Percentiles rank a stretch among this genome's conserved stretches.
Conservation (phyloP, 495 filamentous ascomycete species). For the Pyrenopolyporus hunteri region DNA sequence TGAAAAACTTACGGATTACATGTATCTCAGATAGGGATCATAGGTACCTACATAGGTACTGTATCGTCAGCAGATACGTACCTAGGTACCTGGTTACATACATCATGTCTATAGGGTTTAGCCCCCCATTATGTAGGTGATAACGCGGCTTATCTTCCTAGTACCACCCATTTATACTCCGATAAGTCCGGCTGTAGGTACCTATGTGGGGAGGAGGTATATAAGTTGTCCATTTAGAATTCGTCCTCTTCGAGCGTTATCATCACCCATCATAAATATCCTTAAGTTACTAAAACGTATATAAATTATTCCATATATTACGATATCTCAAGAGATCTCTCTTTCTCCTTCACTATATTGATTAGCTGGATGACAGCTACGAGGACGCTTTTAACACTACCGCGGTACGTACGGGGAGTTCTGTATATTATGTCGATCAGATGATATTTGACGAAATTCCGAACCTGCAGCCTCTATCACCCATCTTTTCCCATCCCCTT, state of each 20-base stretch:
- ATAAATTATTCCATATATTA: background rate
- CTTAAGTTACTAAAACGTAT: background rate
- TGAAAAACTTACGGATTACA: background rate
- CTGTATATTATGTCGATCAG: background rate
- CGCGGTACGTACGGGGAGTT: slow-evolving; percentile 25
- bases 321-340: background rate
- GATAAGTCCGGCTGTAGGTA: slow-evolving; percentile 16
- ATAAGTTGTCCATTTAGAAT: no score
- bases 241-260: no score
- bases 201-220: background rate
- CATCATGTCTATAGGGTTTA: no score
- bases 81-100: no score
- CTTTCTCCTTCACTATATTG: background rate
- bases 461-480: background rate
- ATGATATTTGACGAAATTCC: background rate
- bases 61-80: no score
- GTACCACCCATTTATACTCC: background rate
- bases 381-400: slow-evolving; percentile 3
- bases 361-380: slow-evolving; percentile 16
- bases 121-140: no score
- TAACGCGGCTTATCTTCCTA: no score
- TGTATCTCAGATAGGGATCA: background rate
- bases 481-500: slow-evolving; percentile 2
- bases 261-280: background rate
- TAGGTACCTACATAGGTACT: no score